Percentiles rank a stretch among this genome's conserved stretches.
Conservation (phyloP, 352 stramenopile genomes). For the Globisporangium ultimum region DNA sequence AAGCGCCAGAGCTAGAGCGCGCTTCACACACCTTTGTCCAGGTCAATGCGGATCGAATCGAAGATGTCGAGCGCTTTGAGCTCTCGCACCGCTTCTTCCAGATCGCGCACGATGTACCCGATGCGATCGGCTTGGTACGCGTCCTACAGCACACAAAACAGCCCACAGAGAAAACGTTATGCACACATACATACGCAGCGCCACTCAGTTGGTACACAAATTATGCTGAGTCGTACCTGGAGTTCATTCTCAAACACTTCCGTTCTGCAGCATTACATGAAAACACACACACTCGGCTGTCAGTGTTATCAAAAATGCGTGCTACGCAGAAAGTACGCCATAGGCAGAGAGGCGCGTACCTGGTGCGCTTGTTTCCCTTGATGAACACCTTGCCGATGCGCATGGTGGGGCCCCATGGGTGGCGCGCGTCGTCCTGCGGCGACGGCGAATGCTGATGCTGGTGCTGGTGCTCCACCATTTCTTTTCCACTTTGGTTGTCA, state of each 20-base stretch:
- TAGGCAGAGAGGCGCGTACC: conserved; percentile 30
- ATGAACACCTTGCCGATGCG: conserved; percentile 85
- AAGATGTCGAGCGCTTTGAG: conserved; percentile 82
- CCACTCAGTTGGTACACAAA: too few species aligned
- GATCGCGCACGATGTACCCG: conserved; percentile 48
- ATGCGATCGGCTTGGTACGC: conserved; percentile 67
- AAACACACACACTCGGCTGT: conserved; percentile 1
- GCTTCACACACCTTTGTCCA: conserved; percentile 40
- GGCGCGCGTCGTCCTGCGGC: conserved; percentile 26
- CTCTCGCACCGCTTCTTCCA: conserved; percentile 64
- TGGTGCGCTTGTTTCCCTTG: conserved; percentile 85
- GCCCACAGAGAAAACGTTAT: neutral
- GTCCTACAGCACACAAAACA: conserved; percentile 21
- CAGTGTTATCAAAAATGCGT: neutral
- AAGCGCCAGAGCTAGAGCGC: neutral
- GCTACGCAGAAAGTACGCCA: neutral
- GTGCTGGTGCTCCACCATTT: conserved; percentile 11
- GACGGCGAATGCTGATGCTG: conserved; percentile 5
- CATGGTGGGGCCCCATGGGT: conserved; percentile 78
- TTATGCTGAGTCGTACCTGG: conserved; percentile 32
- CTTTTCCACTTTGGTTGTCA: conserved; percentile 4
- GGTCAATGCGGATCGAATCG: conserved; percentile 74
- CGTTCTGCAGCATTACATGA: conserved; percentile 30
- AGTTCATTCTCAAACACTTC: conserved; percentile 87
- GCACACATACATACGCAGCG: neutral